Evolutionary conservation across 768 basidiomycete species (phyloP).

Genomic region (Amanita polypyramis): DNA sequence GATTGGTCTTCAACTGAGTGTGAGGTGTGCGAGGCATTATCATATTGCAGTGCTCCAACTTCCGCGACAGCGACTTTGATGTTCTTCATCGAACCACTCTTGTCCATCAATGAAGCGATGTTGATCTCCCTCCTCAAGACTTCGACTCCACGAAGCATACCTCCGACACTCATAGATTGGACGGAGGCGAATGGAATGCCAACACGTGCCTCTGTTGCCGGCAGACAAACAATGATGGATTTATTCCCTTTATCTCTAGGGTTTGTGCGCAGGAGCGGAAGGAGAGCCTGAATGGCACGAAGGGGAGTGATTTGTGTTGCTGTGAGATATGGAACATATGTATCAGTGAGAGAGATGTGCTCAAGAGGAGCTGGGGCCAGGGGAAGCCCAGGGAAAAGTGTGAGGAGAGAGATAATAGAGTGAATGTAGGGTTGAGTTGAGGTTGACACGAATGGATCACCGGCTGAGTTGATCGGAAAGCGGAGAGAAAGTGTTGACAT

Average conservation of each 20-base stretch:
- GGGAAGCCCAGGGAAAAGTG: slow-evolving; percentile 34
- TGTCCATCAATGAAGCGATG: slow-evolving; percentile 42
- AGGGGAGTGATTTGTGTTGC: slow-evolving; percentile 72
- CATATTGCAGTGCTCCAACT: slow-evolving; percentile 35
- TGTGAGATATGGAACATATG: slow-evolving; percentile 62
- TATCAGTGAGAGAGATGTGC: slow-evolving; percentile 48
- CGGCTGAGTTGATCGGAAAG: slow-evolving; percentile 69
- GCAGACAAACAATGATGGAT: slow-evolving; percentile 65
- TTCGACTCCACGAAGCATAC: slow-evolving; percentile 61
- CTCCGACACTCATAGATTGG: slow-evolving; percentile 68
- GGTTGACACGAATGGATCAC: slow-evolving; percentile 71
- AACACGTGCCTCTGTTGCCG: slow-evolving; percentile 60
- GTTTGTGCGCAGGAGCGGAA: slow-evolving; percentile 68
- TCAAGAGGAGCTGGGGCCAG: slow-evolving; percentile 53
- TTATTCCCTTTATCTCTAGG: slow-evolving; percentile 46
- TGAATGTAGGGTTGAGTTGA: slow-evolving; percentile 62
- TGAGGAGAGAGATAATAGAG: slow-evolving; percentile 68
- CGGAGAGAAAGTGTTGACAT: slow-evolving; percentile 70
- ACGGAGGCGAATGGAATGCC: slow-evolving; percentile 63
- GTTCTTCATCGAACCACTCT: slow-evolving; percentile 49
- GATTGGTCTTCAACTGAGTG: background rate
- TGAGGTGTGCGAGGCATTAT: background rate
- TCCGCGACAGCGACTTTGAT: slow-evolving; percentile 65
- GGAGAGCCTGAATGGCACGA: slow-evolving; percentile 62
- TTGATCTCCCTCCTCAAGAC: slow-evolving; percentile 67